Evolutionary conservation across 345 rosid species (phyloP), one percentile per base, ranked within the genome.

Genomic region (Isatis tinctoria): DNA sequence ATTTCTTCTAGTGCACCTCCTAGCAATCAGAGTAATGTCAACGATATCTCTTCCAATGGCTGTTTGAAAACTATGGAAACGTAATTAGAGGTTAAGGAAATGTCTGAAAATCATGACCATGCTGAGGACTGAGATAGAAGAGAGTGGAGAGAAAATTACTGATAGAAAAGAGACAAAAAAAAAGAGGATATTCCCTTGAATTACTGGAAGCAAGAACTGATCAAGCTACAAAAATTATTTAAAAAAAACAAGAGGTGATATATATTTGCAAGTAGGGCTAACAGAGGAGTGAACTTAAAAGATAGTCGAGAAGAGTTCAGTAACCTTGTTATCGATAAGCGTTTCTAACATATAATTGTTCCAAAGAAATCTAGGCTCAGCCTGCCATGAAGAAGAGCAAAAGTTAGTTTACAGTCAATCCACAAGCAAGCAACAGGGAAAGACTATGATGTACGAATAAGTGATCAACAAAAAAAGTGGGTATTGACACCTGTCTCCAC

Each of bases 351-450:
- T 82, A 70, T 90, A 95, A 81, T 86, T 92, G 87, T 92, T 95
- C 98, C 99, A 95, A 26, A 92, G 97, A 84, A 95, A 92, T 74
- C 99, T 83, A 27, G 99, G 99, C 74, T 88, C 97, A 49, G 98
- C 99, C 98, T 95, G 90, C 65, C 41, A 82, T 35, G 45, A 65
- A 74, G 59, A 63, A 30, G 10, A 12, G 6, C 16, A 49, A 27
- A n/a, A 24, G 32, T 26, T 70, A 39, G 9, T 33, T 57, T 70
- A 17, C 62, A 47, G 53, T 53, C n/a, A n/a, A 28, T 14, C 35
- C 51, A 54, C 24, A 43, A 35, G 14, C 51, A 60, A 32, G 64
- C 58, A 33, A 61, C 40, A 24, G 45, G 40, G 28, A 41, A 30
- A 32, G 54, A 49, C 22, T 49, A 49, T 43, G 41, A 2, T 49